Percentiles rank a stretch among this genome's conserved stretches.
phyloP scores from a whole-genome alignment of 108 stramenopile genomes.

The Nitzschia sp. region DNA sequence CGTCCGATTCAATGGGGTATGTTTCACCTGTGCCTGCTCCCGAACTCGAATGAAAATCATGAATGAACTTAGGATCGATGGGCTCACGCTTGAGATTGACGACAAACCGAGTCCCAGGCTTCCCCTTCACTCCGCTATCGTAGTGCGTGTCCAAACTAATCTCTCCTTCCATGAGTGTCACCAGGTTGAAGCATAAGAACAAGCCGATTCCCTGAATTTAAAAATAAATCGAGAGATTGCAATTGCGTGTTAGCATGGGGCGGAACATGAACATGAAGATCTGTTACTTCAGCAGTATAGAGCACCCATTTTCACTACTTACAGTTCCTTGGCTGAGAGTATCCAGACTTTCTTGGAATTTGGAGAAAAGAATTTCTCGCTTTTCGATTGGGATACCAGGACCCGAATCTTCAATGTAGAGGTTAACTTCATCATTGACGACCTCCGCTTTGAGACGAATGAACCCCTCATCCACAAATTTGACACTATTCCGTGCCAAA shows the following conservation, averaged over 20 bases:
- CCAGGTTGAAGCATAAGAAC: slow-evolving; percentile 46
- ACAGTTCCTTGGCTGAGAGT: slow-evolving; percentile 49
- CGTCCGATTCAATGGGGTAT: slow-evolving; percentile 2
- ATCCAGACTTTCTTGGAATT: slow-evolving; percentile 53
- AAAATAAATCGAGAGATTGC: neutral
- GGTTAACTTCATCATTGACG: slow-evolving; percentile 10
- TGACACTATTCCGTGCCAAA: slow-evolving; percentile 41
- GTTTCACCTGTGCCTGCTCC: neutral
- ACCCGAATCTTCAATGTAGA: slow-evolving; percentile 53
- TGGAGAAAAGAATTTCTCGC: slow-evolving; percentile 33
- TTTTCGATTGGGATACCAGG: slow-evolving; percentile 52
- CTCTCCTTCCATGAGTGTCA: slow-evolving; percentile 52
- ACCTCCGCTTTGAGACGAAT: slow-evolving; percentile 45
- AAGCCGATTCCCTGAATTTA: slow-evolving; percentile 47
- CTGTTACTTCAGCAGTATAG: no score
- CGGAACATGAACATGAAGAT: no score
- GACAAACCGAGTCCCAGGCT: slow-evolving; percentile 51
- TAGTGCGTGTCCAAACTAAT: slow-evolving; percentile 44
- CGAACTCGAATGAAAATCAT: slow-evolving; percentile 7
- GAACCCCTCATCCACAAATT: slow-evolving; percentile 56
- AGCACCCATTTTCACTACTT: no score
- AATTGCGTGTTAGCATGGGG: no score
- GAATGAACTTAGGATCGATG: slow-evolving; percentile 2
- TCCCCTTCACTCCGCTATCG: slow-evolving; percentile 45
- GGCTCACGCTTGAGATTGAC: slow-evolving; percentile 27